Conservation (phyloP, 31 red algal species). For the Asparagopsis taxiformis region DNA sequence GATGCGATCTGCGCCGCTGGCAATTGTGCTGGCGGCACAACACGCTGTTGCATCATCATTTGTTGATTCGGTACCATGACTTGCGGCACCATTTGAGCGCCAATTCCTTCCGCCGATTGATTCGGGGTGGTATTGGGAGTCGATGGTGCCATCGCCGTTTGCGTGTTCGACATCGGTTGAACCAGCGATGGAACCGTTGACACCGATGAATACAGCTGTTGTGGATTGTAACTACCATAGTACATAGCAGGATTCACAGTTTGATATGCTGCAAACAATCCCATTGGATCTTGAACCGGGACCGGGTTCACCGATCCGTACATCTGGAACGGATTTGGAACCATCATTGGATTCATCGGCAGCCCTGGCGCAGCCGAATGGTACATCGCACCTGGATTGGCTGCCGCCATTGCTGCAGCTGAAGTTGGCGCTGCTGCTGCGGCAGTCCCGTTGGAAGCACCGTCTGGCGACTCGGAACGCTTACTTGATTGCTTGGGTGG, state of each 20-base stretch:
- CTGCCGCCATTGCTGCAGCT: conserved; percentile 10
- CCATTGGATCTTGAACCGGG: conserved; percentile 30
- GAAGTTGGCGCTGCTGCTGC: too few relatives aligned
- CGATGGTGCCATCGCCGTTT: conserved; percentile 1
- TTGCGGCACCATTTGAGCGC: too few relatives aligned
- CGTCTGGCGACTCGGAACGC: too few relatives aligned
- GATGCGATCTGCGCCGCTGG: too few relatives aligned
- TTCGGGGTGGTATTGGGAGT: background rate
- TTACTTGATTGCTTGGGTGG: background rate
- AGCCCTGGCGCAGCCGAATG: conserved; percentile 29
- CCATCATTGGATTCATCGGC: conserved; percentile 61
- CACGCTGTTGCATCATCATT: too few relatives aligned
- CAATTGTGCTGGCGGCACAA: too few relatives aligned
- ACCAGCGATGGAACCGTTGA: conserved; percentile 30
- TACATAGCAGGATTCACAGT: conserved; percentile 80
- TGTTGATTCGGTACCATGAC: too few relatives aligned
- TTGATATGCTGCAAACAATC: conserved; percentile 49
- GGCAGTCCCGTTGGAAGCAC: too few relatives aligned
- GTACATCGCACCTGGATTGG: conserved; percentile 29
- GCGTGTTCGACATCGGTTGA: conserved; percentile 9
- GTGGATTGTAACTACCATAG: conserved; percentile 47
- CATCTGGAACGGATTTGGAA: conserved; percentile 51
- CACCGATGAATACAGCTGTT: conserved; percentile 16
- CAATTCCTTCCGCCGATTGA: too few relatives aligned
- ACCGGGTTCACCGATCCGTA: conserved; percentile 58